These are phyloP conservation scores for Boechera divaricarpa DNA, from an alignment of 345 rosid species.

Conservation along the genomic window DNA sequence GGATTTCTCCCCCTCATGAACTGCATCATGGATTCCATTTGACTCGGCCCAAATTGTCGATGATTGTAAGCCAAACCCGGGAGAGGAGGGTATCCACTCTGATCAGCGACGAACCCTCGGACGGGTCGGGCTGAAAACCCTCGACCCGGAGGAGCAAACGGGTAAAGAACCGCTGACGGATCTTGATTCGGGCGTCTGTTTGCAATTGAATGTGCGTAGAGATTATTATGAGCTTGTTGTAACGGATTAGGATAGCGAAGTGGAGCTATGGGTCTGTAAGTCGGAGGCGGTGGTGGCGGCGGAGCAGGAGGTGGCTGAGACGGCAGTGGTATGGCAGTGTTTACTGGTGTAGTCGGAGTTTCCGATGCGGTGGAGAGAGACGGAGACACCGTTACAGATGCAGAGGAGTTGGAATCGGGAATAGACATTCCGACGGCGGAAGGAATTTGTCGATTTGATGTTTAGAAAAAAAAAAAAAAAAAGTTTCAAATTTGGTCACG, in stretches of 20 bases:
- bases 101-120: constrained; percentile 44
- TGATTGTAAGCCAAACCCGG: constrained; percentile 35
- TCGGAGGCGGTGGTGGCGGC: constrained; percentile 22
- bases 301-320: constrained; percentile 28
- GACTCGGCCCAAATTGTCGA: constrained; percentile 32
- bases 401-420: constrained; percentile 38
- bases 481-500: constrained; percentile 41
- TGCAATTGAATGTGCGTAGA: constrained; percentile 25
- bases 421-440: constrained; percentile 42
- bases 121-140: constrained; percentile 61
- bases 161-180: constrained; percentile 49
- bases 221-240: constrained; percentile 39
- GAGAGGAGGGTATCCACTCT: constrained; percentile 45
- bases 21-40: constrained; percentile 46
- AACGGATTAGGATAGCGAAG: constrained; percentile 35
- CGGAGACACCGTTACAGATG: constrained; percentile 31
- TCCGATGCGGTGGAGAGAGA: constrained; percentile 28
- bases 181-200: constrained; percentile 33
- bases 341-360: background rate
- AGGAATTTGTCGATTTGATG: constrained; percentile 4
- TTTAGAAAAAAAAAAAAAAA: background rate
- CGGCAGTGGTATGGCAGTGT: constrained; percentile 7
- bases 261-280: constrained; percentile 36
- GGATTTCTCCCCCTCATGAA: constrained; percentile 45
- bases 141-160: constrained; percentile 72